Conservation (phyloP, 331 rosid species). For the Acacia pycnantha region DNA sequence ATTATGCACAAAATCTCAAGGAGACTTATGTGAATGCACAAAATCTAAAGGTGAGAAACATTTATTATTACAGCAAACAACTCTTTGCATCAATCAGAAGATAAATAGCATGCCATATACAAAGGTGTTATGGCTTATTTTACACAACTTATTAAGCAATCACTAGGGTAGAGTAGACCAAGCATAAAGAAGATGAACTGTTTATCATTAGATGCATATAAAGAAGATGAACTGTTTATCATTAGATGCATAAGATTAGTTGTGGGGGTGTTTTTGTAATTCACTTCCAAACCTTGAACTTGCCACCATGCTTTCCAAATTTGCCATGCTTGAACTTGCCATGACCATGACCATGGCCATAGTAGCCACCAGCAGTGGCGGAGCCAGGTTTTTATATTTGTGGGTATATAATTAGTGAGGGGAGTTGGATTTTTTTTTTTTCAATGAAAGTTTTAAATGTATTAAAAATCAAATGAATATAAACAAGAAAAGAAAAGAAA, state of each 20-base stretch:
- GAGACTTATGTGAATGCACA: not conserved
- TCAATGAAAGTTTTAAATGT: no score
- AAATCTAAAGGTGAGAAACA: not conserved
- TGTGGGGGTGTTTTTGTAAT: not conserved
- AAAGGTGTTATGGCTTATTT: not conserved
- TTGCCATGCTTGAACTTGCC: not conserved
- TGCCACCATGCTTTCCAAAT: not conserved
- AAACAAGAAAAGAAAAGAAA: no score
- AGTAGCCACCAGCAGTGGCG: constrained; percentile 4
- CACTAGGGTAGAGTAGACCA: not conserved
- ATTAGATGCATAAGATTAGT: not conserved
- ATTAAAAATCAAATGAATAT: no score
- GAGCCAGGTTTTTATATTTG: no score
- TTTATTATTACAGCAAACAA: not conserved
- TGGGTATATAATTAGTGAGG: no score
- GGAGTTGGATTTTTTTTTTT: no score
- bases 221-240: not conserved
- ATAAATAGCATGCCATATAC: not conserved
- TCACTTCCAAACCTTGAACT: constrained; percentile 10
- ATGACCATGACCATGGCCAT: not conserved
- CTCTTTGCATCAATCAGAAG: not conserved
- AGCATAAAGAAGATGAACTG: not conserved
- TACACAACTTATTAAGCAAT: not conserved
- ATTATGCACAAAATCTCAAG: not conserved
- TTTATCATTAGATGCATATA: not conserved